These are phyloP conservation scores for Alternaria sp. DNA, from an alignment of 2,329 filamentous ascomycete genomes.

Conservation along the genomic window DNA sequence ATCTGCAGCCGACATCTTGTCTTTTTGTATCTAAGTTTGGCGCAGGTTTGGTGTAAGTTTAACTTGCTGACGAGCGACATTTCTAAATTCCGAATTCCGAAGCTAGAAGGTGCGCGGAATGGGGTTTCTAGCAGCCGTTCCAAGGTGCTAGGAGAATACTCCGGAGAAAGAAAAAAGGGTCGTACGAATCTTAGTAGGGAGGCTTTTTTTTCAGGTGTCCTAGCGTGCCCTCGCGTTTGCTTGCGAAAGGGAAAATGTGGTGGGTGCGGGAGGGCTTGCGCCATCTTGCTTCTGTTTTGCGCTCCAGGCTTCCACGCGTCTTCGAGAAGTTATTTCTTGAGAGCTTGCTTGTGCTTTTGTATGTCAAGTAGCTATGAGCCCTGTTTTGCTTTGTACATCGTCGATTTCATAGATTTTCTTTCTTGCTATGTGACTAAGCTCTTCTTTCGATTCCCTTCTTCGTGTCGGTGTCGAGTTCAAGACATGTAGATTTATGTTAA, in stretches of 20 bases:
- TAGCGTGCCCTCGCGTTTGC: neutral
- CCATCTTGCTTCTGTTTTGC: constrained; percentile 1
- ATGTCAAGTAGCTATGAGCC: neutral
- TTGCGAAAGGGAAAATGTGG: neutral
- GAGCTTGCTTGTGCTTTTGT: neutral
- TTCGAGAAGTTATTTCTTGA: constrained; percentile 1
- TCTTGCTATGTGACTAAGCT: neutral
- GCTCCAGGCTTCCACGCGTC: constrained; percentile 4
- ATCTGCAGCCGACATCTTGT: neutral
- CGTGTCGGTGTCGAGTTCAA: neutral
- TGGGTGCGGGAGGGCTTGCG: neutral
- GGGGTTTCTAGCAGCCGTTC: constrained; percentile 3
- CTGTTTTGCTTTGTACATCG: neutral
- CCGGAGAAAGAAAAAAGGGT: constrained; percentile 5
- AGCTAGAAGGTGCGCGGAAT: constrained; percentile 1
- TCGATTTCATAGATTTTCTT: neutral
- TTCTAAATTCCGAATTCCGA: neutral
- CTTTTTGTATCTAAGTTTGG: constrained; percentile 8
- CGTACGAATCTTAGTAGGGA: neutral
- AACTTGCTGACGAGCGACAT: neutral
- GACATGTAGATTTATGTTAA: neutral
- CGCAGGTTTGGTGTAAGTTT: constrained; percentile 6
- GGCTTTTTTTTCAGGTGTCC: neutral
- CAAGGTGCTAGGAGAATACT: neutral
- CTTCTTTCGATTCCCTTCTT: neutral